phyloP scores from a whole-genome alignment of 2,329 filamentous ascomycete species.

The Fusarium marasasianum region DNA sequence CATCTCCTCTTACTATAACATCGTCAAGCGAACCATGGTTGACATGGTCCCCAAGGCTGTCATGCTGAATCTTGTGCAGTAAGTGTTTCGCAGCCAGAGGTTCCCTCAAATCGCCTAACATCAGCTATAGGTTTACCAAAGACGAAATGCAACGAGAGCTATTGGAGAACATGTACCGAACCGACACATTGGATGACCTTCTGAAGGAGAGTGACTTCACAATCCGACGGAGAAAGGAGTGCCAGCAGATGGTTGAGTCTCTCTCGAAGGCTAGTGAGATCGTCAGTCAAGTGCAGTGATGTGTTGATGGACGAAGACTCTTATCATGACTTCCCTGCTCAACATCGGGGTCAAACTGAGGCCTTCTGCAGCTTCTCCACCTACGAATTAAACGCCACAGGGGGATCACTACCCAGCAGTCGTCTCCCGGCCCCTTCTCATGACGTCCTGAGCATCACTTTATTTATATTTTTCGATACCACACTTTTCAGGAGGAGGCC shows the following conservation, averaged over 20 bases:
- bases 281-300: constrained; percentile 80
- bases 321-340: constrained; percentile 23
- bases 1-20: constrained; percentile 97
- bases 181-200: constrained; percentile 87
- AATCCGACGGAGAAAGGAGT: constrained; percentile 92
- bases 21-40: constrained; percentile 97
- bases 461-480: constrained; percentile 51
- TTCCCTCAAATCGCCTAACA: constrained; percentile 22
- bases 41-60: constrained; percentile 99
- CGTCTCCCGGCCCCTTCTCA: constrained; percentile 14
- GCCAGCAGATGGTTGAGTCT: constrained; percentile 98
- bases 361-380: constrained; percentile 15
- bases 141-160: constrained; percentile 99
- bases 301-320: constrained; percentile 11
- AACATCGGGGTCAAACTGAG: constrained; percentile 17
- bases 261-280: constrained; percentile 92
- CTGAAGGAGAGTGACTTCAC: constrained; percentile 99
- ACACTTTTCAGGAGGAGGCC: constrained; percentile 43
- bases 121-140: constrained; percentile 78
- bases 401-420: constrained; percentile 13
- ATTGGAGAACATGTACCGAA: constrained; percentile 96
- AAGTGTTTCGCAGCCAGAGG: constrained; percentile 54
- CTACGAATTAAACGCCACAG: constrained; percentile 9
- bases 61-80: constrained; percentile 97
- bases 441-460: constrained; percentile 29